Evolutionary conservation across 2,329 filamentous ascomycete genomes (phyloP), one percentile per base, ranked within the genome.

Genomic region (Epichloe hybrida): DNA sequence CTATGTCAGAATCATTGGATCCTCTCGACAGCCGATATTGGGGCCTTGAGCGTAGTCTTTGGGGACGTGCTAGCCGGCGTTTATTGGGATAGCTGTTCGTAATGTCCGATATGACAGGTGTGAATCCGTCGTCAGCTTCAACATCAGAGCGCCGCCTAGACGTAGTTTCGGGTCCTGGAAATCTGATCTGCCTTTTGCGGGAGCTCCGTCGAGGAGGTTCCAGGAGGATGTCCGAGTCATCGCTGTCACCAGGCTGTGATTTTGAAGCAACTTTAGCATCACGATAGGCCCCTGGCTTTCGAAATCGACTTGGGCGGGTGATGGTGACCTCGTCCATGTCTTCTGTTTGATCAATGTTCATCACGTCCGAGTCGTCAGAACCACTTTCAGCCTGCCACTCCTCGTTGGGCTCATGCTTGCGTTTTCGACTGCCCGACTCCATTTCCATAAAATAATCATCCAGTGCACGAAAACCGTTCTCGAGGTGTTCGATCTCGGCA

Each of bases 1-100:
- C 76, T 36, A 80, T 78, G 12, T 71, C 69, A 3, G 71, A 74
- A 45, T 62, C 66, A 37, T 61, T 58, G 17, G 59, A 63, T 52
- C 61, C 56, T 43, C 59, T 51, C 53, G 36, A 35, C 57, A 52
- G 11, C 50, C 51, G n/a, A 54, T 46, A 38, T 49, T 53, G 34
- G 52, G 45, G 21, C 53, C 57, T 46, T 52, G 48, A 21, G 53
- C 27, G 56, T 6, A 59, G 41, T 17, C 60, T 59, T 31, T 52
- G 58, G 3, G 57, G 53, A n/a, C 54, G 55, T 21, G 57, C 52
- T 7, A 58, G 54, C 21, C 54, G 55, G 41, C 57, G 58, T 17
- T 39, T 52, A 5, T 53, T 53, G 5, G 61, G 61, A 7, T 56
- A 48, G 17, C 55, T 59, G 3, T 52, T 48, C 3, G 52, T 51